Evolutionary conservation across 257 asterid genomes (phyloP).

Genomic region (Gynochthodes officinalis): DNA sequence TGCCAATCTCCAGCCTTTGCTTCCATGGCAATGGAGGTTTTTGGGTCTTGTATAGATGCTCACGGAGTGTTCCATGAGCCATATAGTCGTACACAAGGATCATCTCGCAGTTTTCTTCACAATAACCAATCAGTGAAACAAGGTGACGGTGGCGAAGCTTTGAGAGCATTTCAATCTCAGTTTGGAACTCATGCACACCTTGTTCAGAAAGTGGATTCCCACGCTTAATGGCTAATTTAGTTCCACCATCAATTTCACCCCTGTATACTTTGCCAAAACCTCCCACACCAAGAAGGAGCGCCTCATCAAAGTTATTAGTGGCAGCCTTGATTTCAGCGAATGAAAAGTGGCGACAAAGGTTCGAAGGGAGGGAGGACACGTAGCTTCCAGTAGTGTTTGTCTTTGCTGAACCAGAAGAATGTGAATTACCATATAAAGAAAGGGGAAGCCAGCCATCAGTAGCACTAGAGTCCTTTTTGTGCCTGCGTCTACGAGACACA

Average conservation of each 20-base stretch:
- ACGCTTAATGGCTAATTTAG: slow-evolving; percentile 87
- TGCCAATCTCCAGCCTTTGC: slow-evolving; percentile 89
- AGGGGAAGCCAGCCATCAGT: slow-evolving; percentile 92
- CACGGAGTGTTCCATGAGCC: slow-evolving; percentile 87
- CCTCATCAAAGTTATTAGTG: slow-evolving; percentile 75
- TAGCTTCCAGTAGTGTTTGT: slow-evolving; percentile 81
- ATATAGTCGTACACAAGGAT: slow-evolving; percentile 84
- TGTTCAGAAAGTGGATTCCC: slow-evolving; percentile 90
- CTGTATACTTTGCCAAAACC: slow-evolving; percentile 83
- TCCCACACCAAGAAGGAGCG: slow-evolving; percentile 80
- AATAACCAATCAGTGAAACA: slow-evolving; percentile 79
- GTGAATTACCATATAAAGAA: slow-evolving; percentile 82
- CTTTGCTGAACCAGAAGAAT: slow-evolving; percentile 65
- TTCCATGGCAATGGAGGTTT: slow-evolving; percentile 87
- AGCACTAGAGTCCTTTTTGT: slow-evolving; percentile 51
- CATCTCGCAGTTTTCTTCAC: slow-evolving; percentile 91
- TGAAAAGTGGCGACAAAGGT: slow-evolving; percentile 85
- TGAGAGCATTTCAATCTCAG: slow-evolving; percentile 92
- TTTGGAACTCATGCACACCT: slow-evolving; percentile 86
- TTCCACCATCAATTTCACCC: slow-evolving; percentile 86
- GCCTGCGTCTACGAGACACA: slow-evolving; percentile 34
- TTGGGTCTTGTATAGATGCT: slow-evolving; percentile 85
- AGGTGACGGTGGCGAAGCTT: slow-evolving; percentile 92
- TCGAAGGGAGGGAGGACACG: slow-evolving; percentile 81
- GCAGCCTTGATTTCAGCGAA: slow-evolving; percentile 81